phyloP scores from a whole-genome alignment of 202 grass and related monocot species.

The Carex arenaria region DNA sequence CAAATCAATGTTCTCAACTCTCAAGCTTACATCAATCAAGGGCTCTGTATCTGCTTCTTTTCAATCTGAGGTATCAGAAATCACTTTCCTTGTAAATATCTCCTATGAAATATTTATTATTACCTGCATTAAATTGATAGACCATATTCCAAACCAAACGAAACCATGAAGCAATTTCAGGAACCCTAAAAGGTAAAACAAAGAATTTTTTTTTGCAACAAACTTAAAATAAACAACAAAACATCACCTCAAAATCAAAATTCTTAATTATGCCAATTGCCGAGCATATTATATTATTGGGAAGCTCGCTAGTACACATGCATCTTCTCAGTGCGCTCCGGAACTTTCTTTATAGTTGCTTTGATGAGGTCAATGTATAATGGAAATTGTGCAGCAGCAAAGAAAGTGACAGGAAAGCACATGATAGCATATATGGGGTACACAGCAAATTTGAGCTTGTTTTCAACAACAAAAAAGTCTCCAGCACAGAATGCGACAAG shows the following conservation, averaged over 20 bases:
- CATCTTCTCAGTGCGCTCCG: neutral
- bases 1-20: neutral
- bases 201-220: too few species aligned
- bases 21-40: neutral
- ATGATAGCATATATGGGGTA: constrained; percentile 8
- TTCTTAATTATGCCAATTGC: neutral
- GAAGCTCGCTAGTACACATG: neutral
- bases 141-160: too few species aligned
- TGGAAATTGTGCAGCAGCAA: neutral
- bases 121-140: too few species aligned
- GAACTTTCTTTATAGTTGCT: neutral
- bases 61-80: neutral
- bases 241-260: neutral
- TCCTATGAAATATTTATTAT: too few species aligned
- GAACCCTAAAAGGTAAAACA: too few species aligned
- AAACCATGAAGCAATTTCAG: too few species aligned
- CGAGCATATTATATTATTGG: neutral
- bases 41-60: neutral
- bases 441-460: neutral
- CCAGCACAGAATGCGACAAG: neutral
- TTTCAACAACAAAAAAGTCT: constrained; percentile 1
- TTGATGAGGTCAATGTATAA: neutral
- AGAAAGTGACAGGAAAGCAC: constrained; percentile 3
- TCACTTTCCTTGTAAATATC: too few species aligned
- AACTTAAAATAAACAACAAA: neutral